These are phyloP conservation scores for Hirsutella rhossiliensis DNA, from an alignment of 2,329 filamentous ascomycete genomes.

Conservation along the genomic window DNA sequence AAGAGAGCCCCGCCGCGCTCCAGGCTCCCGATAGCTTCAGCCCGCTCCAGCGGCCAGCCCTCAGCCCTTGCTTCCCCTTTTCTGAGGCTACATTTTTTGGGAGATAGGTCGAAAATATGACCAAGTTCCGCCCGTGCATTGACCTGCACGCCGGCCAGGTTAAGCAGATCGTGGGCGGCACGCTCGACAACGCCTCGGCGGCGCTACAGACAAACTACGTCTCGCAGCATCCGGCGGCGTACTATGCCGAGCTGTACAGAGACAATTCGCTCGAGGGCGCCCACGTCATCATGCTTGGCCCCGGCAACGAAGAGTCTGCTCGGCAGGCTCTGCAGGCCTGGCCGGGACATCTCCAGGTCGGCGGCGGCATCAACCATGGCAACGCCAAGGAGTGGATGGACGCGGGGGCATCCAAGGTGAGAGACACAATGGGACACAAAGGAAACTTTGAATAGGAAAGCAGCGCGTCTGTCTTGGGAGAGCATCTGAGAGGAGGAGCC, in stretches of 20 bases:
- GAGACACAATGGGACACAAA: too few species aligned
- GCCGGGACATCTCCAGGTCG: slow-evolving; percentile 74
- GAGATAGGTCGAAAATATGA: slow-evolving; percentile 45
- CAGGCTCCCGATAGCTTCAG: too few species aligned
- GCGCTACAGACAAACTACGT: slow-evolving; percentile 85
- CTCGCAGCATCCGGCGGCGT: slow-evolving; percentile 65
- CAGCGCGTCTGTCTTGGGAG: too few species aligned
- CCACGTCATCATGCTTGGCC: slow-evolving; percentile 94
- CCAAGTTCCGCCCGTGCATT: slow-evolving; percentile 89
- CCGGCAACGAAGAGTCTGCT: slow-evolving; percentile 73
- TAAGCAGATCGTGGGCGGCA: slow-evolving; percentile 97
- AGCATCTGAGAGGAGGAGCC: background rate
- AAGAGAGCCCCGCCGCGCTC: too few species aligned
- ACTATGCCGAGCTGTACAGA: slow-evolving; percentile 76
- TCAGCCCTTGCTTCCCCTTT: too few species aligned
- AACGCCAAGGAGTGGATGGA: slow-evolving; percentile 85
- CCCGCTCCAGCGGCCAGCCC: too few species aligned
- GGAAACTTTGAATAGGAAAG: background rate
- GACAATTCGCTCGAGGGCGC: slow-evolving; percentile 63
- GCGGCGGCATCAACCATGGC: slow-evolving; percentile 79
- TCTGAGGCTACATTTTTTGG: too few species aligned
- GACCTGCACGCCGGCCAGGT: slow-evolving; percentile 95
- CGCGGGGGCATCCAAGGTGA: slow-evolving; percentile 77
- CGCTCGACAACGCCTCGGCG: slow-evolving; percentile 55
- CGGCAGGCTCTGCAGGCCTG: slow-evolving; percentile 65